A percentile compares a stretch with the other conserved stretches of the same genome.
phyloP scores from a whole-genome alignment of 176 grass and related monocot species.

The Bolboschoenus planiculmis region DNA sequence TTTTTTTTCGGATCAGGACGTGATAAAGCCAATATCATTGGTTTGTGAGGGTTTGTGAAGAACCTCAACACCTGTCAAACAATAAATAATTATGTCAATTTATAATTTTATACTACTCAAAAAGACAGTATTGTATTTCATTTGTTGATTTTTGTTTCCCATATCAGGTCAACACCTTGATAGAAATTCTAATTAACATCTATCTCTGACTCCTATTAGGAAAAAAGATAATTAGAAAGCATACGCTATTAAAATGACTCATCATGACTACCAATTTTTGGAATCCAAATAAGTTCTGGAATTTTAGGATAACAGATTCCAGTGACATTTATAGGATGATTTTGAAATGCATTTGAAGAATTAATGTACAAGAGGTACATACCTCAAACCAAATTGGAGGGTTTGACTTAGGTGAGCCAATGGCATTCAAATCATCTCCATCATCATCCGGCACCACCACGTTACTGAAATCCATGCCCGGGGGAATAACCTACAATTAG shows the following conservation, averaged over 20 bases:
- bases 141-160: neutral
- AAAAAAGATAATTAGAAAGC: too few species aligned
- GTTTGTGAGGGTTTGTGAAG: conserved; percentile 93
- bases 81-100: conserved; percentile 8
- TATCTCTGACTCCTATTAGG: neutral
- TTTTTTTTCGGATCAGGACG: conserved; percentile 97
- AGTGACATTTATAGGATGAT: neutral
- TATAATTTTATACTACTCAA: too few species aligned
- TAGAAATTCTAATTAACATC: neutral
- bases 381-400: conserved; percentile 93
- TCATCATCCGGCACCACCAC: conserved; percentile 72
- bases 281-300: neutral
- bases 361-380: conserved; percentile 13
- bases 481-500: conserved; percentile 76
- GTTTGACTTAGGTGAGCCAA: conserved; percentile 49
- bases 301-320: neutral
- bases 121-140: neutral
- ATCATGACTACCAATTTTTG: neutral
- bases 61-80: conserved; percentile 68
- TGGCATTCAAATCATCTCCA: conserved; percentile 53
- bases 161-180: neutral
- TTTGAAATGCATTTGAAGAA: neutral
- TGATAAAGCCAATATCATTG: conserved; percentile 85
- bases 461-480: conserved; percentile 98
- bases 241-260: neutral